Evolutionary conservation across 345 rosid genomes (phyloP).

Genomic region (Camelina sativa): DNA sequence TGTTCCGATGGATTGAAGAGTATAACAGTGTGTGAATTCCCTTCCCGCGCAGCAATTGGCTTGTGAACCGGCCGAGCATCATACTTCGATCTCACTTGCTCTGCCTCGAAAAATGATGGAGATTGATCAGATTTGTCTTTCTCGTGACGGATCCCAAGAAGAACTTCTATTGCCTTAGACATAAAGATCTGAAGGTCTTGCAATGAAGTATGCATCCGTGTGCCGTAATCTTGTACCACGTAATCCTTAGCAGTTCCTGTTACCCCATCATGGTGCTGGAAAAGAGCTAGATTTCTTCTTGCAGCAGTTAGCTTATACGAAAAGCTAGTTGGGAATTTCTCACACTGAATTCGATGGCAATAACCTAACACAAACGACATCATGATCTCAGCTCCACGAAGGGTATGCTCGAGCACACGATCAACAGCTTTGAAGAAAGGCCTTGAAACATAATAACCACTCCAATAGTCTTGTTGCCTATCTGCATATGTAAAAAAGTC

Average conservation of each 20-base stretch:
- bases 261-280: slow-evolving; percentile 99
- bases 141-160: slow-evolving; percentile 83
- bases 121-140: slow-evolving; percentile 80
- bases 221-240: slow-evolving; percentile 92
- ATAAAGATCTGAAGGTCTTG: slow-evolving; percentile 92
- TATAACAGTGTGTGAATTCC: slow-evolving; percentile 75
- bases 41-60: slow-evolving; percentile 68
- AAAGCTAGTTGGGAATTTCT: slow-evolving; percentile 73
- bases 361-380: slow-evolving; percentile 82
- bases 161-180: slow-evolving; percentile 91
- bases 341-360: slow-evolving; percentile 89
- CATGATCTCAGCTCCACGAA: slow-evolving; percentile 92
- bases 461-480: slow-evolving; percentile 94
- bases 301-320: slow-evolving; percentile 91
- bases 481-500: slow-evolving; percentile 98
- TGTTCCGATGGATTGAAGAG: slow-evolving; percentile 92
- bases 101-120: slow-evolving; percentile 81
- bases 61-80: slow-evolving; percentile 84
- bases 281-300: slow-evolving; percentile 94
- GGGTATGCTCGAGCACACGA: slow-evolving; percentile 88
- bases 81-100: slow-evolving; percentile 76
- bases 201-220: slow-evolving; percentile 88
- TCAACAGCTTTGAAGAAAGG: slow-evolving; percentile 99
- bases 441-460: slow-evolving; percentile 98
- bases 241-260: slow-evolving; percentile 97